phyloP scores from a whole-genome alignment of 2,329 filamentous ascomycete genomes.

The Ophiostoma angusticollis region DNA sequence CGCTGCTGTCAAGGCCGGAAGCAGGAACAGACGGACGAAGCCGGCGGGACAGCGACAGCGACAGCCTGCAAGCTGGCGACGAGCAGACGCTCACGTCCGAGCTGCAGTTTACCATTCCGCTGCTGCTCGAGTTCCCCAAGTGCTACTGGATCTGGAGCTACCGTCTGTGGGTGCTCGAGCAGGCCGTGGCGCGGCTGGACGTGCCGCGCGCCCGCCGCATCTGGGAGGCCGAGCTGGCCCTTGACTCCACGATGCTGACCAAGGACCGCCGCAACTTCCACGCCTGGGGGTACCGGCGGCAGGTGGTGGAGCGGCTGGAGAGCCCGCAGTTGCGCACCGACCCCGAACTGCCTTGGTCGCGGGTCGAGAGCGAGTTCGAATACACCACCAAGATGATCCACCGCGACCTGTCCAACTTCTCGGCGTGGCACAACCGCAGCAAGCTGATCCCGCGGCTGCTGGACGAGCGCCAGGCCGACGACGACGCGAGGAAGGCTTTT shows the following conservation, averaged over 20 bases:
- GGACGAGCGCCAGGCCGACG: conserved; percentile 53
- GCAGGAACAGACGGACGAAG: conserved; percentile 1
- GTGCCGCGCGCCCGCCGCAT: conserved; percentile 43
- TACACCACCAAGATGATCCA: conserved; percentile 87
- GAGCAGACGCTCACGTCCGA: too few species aligned
- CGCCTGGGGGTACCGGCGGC: conserved; percentile 83
- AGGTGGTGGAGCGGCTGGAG: conserved; percentile 66
- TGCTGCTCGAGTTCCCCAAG: conserved; percentile 79
- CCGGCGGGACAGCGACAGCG: background rate
- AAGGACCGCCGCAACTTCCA: conserved; percentile 89
- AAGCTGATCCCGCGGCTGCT: conserved; percentile 70
- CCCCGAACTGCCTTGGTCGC: conserved; percentile 24
- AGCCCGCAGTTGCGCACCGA: conserved; percentile 29
- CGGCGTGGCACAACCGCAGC: conserved; percentile 86
- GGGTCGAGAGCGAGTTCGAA: conserved; percentile 69
- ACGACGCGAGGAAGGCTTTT: conserved; percentile 50
- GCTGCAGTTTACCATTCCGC: conserved; percentile 67
- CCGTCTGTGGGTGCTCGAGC: conserved; percentile 68
- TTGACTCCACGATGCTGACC: conserved; percentile 78
- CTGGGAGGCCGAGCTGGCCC: conserved; percentile 72
- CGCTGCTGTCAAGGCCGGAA: conserved; percentile 38
- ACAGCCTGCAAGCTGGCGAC: conserved; percentile 48
- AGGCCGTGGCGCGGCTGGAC: conserved; percentile 54
- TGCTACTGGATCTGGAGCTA: conserved; percentile 99
- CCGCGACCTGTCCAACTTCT: conserved; percentile 85